phyloP scores from a whole-genome alignment of 176 grass and related monocot genomes.

The Juncus effusus region DNA sequence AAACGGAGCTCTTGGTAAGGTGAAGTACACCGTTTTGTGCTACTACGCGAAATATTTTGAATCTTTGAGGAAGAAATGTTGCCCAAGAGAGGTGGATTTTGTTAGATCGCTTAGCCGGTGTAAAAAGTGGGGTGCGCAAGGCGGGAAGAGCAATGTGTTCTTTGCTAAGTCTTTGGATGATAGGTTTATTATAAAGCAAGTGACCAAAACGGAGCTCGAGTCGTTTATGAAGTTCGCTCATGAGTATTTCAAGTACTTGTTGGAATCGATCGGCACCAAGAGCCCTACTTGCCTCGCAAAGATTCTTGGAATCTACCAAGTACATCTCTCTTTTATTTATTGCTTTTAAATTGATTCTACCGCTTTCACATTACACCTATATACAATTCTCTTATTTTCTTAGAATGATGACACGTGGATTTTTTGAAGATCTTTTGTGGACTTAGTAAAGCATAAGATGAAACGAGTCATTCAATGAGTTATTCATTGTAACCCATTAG shows the following conservation, averaged over 20 bases:
- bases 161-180: slow-evolving; percentile 98
- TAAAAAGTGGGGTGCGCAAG: slow-evolving; percentile 95
- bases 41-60: slow-evolving; percentile 95
- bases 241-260: slow-evolving; percentile 93
- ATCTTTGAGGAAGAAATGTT: slow-evolving; percentile 78
- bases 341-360: slow-evolving; percentile 11
- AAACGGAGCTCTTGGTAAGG: slow-evolving; percentile 65
- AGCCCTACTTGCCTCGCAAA: slow-evolving; percentile 91
- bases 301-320: slow-evolving; percentile 98
- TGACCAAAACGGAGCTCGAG: slow-evolving; percentile 97
- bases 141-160: slow-evolving; percentile 97
- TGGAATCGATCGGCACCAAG: slow-evolving; percentile 80
- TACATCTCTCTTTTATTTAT: slow-evolving; percentile 28
- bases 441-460: too few species aligned
- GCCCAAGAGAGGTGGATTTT: slow-evolving; percentile 82
- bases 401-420: slow-evolving; percentile 19
- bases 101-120: slow-evolving; percentile 85
- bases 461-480: too few species aligned
- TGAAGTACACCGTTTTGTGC: slow-evolving; percentile 72
- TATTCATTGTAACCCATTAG: too few species aligned
- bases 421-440: too few species aligned
- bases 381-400: slow-evolving; percentile 15
- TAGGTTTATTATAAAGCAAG: slow-evolving; percentile 99
- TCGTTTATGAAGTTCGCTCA: slow-evolving; percentile 92
- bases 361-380: background rate